These are phyloP conservation scores for Neoscytalidium dimidiatum DNA, from an alignment of 2,329 filamentous ascomycete genomes.

Conservation along the genomic window DNA sequence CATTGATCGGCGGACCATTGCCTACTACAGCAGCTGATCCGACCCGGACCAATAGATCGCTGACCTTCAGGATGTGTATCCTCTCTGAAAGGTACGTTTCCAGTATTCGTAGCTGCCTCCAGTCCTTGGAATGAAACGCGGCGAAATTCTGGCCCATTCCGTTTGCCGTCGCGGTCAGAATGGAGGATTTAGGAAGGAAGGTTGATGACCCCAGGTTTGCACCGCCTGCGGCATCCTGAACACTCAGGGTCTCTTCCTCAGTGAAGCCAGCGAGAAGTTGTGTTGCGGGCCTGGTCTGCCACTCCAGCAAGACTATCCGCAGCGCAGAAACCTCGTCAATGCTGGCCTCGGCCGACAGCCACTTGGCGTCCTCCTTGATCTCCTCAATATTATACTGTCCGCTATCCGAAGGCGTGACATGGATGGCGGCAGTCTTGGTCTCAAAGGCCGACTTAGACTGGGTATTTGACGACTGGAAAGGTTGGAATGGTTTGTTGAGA, in stretches of 20 bases:
- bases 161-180: slow-evolving; percentile 31
- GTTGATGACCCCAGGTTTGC: slow-evolving; percentile 61
- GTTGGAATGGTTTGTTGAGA: slow-evolving; percentile 67
- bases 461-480: slow-evolving; percentile 65
- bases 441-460: slow-evolving; percentile 74
- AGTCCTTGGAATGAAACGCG: slow-evolving; percentile 62
- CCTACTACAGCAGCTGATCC: slow-evolving; percentile 25
- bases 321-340: slow-evolving; percentile 83
- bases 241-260: slow-evolving; percentile 73
- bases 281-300: slow-evolving; percentile 74
- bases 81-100: slow-evolving; percentile 72
- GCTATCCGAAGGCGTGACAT: slow-evolving; percentile 69
- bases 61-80: slow-evolving; percentile 50
- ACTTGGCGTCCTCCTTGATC: slow-evolving; percentile 82
- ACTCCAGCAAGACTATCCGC: slow-evolving; percentile 78
- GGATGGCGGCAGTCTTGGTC: slow-evolving; percentile 82
- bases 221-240: slow-evolving; percentile 72
- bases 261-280: slow-evolving; percentile 73
- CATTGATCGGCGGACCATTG: slow-evolving; percentile 22
- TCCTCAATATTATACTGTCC: slow-evolving; percentile 72
- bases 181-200: slow-evolving; percentile 46
- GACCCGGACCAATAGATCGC: slow-evolving; percentile 39
- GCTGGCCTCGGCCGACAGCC: slow-evolving; percentile 76
- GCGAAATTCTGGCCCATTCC: slow-evolving; percentile 22
- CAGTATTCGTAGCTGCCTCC: slow-evolving; percentile 68